Conservation (phyloP, 1,284 basidiomycete genomes). For the Cutaneotrichosporon daszewskae region DNA sequence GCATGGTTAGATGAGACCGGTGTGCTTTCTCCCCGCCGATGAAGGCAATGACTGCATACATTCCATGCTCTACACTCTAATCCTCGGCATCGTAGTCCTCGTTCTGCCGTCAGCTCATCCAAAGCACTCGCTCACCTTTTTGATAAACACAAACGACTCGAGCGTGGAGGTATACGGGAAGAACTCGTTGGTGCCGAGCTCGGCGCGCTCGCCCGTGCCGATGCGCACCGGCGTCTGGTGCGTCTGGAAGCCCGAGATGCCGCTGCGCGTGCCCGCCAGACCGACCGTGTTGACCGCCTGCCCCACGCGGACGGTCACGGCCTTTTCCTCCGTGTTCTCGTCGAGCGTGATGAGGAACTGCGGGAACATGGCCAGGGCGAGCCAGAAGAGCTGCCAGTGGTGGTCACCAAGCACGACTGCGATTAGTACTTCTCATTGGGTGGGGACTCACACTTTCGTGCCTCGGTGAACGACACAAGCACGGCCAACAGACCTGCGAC, state of each 20-base stretch:
- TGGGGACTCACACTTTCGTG: constrained; percentile 71
- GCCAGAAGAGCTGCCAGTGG: constrained; percentile 98
- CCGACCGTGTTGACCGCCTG: constrained; percentile 57
- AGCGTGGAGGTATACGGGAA: constrained; percentile 83
- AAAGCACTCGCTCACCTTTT: no score
- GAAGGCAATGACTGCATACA: neutral
- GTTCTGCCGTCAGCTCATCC: no score
- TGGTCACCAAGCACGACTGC: constrained; percentile 89
- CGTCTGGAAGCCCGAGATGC: constrained; percentile 70
- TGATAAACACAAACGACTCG: constrained; percentile 82
- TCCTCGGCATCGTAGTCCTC: constrained; percentile 46
- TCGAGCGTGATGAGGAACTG: constrained; percentile 96
- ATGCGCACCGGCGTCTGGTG: constrained; percentile 92
- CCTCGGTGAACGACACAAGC: constrained; percentile 86
- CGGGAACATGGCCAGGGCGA: constrained; percentile 93
- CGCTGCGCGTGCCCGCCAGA: constrained; percentile 43
- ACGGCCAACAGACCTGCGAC: constrained; percentile 88
- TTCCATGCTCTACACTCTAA: constrained; percentile 8
- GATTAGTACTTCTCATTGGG: constrained; percentile 33
- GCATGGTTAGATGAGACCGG: neutral
- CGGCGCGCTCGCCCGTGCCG: constrained; percentile 87
- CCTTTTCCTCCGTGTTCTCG: constrained; percentile 75
- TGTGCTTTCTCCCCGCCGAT: no score
- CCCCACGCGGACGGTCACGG: constrained; percentile 91
- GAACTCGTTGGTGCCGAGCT: constrained; percentile 94